Evolutionary conservation across 371 early-diverging fungal species (phyloP).

Genomic region (Thermomucor indicae-seudaticae): DNA sequence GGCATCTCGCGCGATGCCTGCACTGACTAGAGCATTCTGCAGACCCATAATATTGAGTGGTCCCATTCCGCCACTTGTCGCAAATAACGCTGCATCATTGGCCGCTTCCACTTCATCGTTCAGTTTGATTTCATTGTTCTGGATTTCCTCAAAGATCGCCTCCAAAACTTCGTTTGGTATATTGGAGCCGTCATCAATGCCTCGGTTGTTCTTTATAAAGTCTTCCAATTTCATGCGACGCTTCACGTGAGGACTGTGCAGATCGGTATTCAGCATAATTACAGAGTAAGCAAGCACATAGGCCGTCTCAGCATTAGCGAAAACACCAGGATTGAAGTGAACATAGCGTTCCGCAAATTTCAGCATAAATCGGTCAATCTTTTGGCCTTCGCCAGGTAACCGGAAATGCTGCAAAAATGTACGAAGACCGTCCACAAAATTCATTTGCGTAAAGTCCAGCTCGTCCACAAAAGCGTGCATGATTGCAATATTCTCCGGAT

Average conservation of each 20-base stretch:
- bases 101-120: conserved; percentile 76
- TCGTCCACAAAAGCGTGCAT: conserved; percentile 95
- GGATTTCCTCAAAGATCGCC: conserved; percentile 80
- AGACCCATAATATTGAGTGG: conserved; percentile 37
- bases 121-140: conserved; percentile 85
- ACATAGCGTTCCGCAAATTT: conserved; percentile 95
- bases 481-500: conserved; percentile 81
- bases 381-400: conserved; percentile 97
- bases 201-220: conserved; percentile 93
- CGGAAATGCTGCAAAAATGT: conserved; percentile 92
- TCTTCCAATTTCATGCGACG: conserved; percentile 89
- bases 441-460: conserved; percentile 76
- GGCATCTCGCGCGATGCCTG: conserved; percentile 44
- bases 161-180: conserved; percentile 65
- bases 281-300: conserved; percentile 94
- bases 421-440: conserved; percentile 84
- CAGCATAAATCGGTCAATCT: conserved; percentile 97
- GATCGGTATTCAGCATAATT: conserved; percentile 96
- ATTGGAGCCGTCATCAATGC: conserved; percentile 86
- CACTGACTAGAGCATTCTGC: conserved; percentile 45
- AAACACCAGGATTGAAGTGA: conserved; percentile 68
- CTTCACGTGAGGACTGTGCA: conserved; percentile 89
- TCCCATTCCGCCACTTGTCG: conserved; percentile 13
- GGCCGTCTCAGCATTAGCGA: conserved; percentile 85
- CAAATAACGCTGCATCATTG: conserved; percentile 29